phyloP scores from a whole-genome alignment of 345 rosid species.

The Streptanthus diversifolius region DNA sequence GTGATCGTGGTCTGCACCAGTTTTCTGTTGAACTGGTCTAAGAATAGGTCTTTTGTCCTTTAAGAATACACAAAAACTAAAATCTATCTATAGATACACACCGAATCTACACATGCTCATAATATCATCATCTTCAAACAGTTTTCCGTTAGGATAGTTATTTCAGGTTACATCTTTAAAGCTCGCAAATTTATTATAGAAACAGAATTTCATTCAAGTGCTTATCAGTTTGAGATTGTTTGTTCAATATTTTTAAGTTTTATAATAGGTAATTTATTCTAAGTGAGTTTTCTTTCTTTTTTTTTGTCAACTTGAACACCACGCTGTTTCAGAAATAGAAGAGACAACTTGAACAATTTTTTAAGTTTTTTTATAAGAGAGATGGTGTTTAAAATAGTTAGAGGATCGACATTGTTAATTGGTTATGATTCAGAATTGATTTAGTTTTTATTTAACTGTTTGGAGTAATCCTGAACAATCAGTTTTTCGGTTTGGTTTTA shows the following conservation, averaged over 20 bases:
- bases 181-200: not conserved
- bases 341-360: not conserved
- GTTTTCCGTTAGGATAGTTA: conserved; percentile 16
- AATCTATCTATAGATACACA: conserved; percentile 23
- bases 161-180: conserved; percentile 1
- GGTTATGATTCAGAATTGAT: not conserved
- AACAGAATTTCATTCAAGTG: not conserved
- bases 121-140: not conserved
- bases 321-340: conserved; percentile 4
- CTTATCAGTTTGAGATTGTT: not conserved
- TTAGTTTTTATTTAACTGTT: not conserved
- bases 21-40: conserved; percentile 37
- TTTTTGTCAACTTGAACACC: not conserved
- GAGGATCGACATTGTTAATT: not conserved
- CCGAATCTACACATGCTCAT: conserved; percentile 5
- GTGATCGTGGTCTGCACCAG: conserved; percentile 33
- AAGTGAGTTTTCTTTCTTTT: not conserved
- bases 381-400: not conserved
- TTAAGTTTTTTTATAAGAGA: no score
- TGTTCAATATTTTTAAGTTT: not conserved
- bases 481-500: not conserved
- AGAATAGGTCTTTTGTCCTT: conserved; percentile 24
- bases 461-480: not conserved
- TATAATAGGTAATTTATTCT: not conserved
- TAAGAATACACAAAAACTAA: not conserved